Base-by-base conservation (phyloP, 208 protist genomes). In the Herpetomonas samuelpessoai region DNA sequence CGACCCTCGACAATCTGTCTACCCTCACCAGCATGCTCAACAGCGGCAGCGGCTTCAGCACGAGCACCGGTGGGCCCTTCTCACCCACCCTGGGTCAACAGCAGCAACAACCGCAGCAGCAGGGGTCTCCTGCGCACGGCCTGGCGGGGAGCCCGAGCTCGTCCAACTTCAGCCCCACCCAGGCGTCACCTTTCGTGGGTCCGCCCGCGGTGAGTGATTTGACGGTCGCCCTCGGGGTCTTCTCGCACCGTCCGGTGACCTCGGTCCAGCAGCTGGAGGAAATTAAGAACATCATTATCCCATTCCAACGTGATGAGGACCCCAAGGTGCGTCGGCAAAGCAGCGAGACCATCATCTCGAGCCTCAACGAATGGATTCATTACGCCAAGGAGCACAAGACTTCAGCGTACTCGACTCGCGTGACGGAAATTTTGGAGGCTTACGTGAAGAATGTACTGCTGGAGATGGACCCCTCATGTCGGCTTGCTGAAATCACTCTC, bases 351-450 rank as follows among this genome's bases (percentile, higher is more conserved):
- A 77, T 96, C 52, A 65, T 96, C 25, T 56, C 74, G 19, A 74
- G 74, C 16, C 74, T 96, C 16, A 72, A 48, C 45, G 61, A 74
- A 47, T 93, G 87, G 86, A 79, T 86, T 25, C 72, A 60, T 25
- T 92, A 86, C 57, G 79, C 87, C n/a, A 82, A 79, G 60, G 71
- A 89, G 50, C 74, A 92, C 63, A 83, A 83, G 51, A 92, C 84
- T 9, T 88, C 85, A 3, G 88, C 77, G 47, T 93, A 93, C 67
- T 93, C 81, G 7, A 90, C 79, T 2, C 74, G 80, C 24, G 87
- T 96, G n/a, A 91, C 72, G 19, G 85, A 93, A 29, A 82, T 96
- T 18, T 52, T 96, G 25, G 86, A 96, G 60, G 51, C 79, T 35
- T 96, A 91, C 57, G 65, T 96, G 46, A 92, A 88, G 71, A 80